phyloP scores from a whole-genome alignment of 352 stramenopile genomes.

The Globisporangium nodosum region DNA sequence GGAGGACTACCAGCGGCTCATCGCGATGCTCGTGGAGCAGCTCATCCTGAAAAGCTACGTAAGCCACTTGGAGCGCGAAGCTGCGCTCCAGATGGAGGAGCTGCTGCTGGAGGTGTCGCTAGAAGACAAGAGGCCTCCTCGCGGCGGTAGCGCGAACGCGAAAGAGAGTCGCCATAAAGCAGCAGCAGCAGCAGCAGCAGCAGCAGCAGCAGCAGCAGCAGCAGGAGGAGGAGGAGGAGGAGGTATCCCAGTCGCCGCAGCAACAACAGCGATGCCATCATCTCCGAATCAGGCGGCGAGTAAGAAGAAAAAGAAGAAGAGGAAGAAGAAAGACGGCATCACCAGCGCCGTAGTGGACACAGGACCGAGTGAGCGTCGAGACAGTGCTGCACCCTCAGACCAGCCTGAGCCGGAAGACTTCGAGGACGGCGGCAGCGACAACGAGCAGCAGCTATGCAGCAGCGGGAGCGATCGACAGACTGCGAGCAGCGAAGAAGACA shows the following conservation, averaged over 20 bases:
- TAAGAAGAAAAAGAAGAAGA: slow-evolving; percentile 41
- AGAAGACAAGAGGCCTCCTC: slow-evolving; percentile 14
- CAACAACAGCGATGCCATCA: background rate
- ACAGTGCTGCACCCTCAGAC: background rate
- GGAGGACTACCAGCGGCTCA: slow-evolving; percentile 75
- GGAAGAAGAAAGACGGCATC: slow-evolving; percentile 30
- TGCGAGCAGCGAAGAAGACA: background rate
- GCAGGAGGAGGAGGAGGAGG: background rate
- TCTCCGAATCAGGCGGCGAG: background rate
- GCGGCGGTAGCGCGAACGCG: background rate
- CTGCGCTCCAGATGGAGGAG: slow-evolving; percentile 68
- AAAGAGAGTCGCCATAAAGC: background rate
- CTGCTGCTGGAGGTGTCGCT: slow-evolving; percentile 55
- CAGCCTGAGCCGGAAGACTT: slow-evolving; percentile 17
- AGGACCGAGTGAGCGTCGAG: background rate
- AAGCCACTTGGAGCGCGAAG: slow-evolving; percentile 54
- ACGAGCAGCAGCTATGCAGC: background rate
- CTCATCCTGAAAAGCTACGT: slow-evolving; percentile 79
- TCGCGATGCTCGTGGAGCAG: slow-evolving; percentile 83
- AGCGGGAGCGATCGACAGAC: background rate
- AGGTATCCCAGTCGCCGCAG: background rate
- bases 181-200: background rate
- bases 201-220: background rate
- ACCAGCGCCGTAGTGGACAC: background rate
- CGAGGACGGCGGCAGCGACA: slow-evolving; percentile 1